phyloP scores from a whole-genome alignment of 78 protist species.

The Dictyostelium firmibasis region DNA sequence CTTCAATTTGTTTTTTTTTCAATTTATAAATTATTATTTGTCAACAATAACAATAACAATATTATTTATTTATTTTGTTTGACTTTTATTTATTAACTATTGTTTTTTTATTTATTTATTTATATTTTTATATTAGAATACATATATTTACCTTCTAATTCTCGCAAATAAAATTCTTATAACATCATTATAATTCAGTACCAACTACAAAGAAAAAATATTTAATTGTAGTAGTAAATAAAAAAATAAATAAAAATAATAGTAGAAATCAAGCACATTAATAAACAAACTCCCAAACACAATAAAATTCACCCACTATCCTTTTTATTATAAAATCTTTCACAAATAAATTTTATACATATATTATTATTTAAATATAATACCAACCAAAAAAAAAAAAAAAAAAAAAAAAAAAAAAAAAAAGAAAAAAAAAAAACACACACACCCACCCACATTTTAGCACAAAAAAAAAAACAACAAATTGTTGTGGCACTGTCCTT shows the following conservation, averaged over 20 bases:
- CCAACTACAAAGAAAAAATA: neutral
- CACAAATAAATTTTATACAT: neutral
- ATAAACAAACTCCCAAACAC: neutral
- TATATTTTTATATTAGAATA: neutral
- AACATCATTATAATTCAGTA: neutral
- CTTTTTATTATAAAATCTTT: neutral
- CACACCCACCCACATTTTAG: neutral
- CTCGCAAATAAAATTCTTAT: neutral
- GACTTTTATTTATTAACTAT: too few relatives aligned
- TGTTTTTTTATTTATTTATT: neutral
- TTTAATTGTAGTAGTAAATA: neutral
- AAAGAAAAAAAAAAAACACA: neutral
- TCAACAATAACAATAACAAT: neutral
- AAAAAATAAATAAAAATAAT: neutral
- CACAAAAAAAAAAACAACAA: neutral
- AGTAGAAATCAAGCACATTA: neutral
- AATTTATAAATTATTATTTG: neutral
- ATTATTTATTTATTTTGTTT: neutral
- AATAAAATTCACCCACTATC: neutral
- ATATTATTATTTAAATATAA: neutral
- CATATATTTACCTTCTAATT: neutral
- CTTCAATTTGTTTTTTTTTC: neutral
- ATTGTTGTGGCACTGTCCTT: neutral
- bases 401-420: neutral
- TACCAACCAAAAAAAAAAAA: neutral